Evolutionary conservation across 169 alveolate genomes (phyloP).

Genomic region (Theileria orientalis): DNA sequence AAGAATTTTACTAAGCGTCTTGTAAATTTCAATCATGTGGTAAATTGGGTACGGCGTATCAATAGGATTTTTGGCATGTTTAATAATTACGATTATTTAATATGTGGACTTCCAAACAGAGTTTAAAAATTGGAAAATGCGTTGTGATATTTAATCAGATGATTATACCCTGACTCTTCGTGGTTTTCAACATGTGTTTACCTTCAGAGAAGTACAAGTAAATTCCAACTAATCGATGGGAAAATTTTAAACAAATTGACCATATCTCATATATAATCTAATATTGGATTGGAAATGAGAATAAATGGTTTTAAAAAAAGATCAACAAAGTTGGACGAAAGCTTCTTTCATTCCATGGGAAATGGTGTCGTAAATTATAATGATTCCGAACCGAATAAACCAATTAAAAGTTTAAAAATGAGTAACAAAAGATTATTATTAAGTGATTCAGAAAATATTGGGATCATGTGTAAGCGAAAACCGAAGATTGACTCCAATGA

Average conservation of each 20-base stretch:
- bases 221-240: too few relatives aligned
- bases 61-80: slow-evolving; percentile 2
- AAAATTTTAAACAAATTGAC: too few relatives aligned
- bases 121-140: too few relatives aligned
- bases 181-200: too few relatives aligned
- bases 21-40: slow-evolving; percentile 20
- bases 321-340: not conserved
- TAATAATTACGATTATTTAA: not conserved
- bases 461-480: not conserved
- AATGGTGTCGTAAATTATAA: not conserved
- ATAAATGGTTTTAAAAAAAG: not conserved
- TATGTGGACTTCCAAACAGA: not conserved
- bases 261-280: not conserved
- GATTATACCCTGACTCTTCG: too few relatives aligned
- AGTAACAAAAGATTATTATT: not conserved
- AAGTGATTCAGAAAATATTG: not conserved
- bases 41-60: slow-evolving; percentile 10
- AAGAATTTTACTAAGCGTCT: slow-evolving; percentile 15
- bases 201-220: too few relatives aligned
- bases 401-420: not conserved
- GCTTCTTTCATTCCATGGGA: not conserved
- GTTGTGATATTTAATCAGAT: too few relatives aligned
- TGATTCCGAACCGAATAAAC: not conserved
- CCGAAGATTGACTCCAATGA: not conserved
- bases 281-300: too few relatives aligned